Evolutionary conservation across 805 yeast genomes (phyloP).

Genomic region (Saturnispora kantuleensis): DNA sequence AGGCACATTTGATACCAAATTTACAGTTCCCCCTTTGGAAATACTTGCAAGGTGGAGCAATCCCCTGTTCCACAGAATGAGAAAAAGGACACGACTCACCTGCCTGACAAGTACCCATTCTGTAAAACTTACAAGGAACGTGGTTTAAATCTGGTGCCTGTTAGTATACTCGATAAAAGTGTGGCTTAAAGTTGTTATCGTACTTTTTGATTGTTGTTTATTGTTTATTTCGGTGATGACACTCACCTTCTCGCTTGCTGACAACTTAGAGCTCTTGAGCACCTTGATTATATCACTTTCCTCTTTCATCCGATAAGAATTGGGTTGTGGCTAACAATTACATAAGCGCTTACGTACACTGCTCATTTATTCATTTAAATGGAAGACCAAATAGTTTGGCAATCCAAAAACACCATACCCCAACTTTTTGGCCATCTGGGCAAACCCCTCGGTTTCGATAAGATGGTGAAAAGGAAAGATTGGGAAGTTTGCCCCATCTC

Average conservation of each 20-base stretch:
- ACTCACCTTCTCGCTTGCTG: slow-evolving; percentile 17
- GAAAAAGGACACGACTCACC: slow-evolving; percentile 88
- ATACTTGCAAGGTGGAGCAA: slow-evolving; percentile 72
- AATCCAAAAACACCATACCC: slow-evolving; percentile 88
- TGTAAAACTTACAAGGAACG: slow-evolving; percentile 91
- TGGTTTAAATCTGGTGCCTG: slow-evolving; percentile 57
- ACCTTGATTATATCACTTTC: slow-evolving; percentile 13
- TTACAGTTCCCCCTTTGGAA: slow-evolving; percentile 95
- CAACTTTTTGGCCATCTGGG: slow-evolving; percentile 92
- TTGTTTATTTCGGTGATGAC: slow-evolving; percentile 17
- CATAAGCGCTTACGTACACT: too few species aligned
- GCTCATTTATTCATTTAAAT: slow-evolving; percentile 57
- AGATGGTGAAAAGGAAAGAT: slow-evolving; percentile 94
- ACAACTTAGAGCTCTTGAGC: slow-evolving; percentile 14
- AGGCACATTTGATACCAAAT: slow-evolving; percentile 89
- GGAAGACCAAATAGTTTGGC: slow-evolving; percentile 91
- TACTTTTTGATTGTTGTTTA: slow-evolving; percentile 20
- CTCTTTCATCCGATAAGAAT: neutral
- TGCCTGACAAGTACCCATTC: slow-evolving; percentile 92
- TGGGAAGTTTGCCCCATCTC: slow-evolving; percentile 99
- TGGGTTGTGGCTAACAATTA: too few species aligned
- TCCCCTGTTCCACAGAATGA: slow-evolving; percentile 54
- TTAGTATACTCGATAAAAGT: neutral
- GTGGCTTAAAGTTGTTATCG: slow-evolving; percentile 4
- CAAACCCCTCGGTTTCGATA: slow-evolving; percentile 97